A percentile compares a stretch with the other conserved stretches of the same genome.
Evolutionary conservation across 768 basidiomycete species (phyloP).

Genomic region (Lactarius psammicola): DNA sequence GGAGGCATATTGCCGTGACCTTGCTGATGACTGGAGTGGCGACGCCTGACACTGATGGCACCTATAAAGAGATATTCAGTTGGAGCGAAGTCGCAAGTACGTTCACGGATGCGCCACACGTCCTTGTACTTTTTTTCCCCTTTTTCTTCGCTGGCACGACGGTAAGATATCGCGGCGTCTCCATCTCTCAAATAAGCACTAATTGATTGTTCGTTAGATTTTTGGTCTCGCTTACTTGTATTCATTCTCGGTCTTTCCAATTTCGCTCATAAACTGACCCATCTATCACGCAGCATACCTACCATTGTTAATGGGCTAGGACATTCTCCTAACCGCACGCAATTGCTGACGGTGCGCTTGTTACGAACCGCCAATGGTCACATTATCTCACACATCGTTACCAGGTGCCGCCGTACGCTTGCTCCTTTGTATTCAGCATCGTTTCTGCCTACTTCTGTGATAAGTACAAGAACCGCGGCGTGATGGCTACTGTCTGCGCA

Average conservation of each 20-base stretch:
- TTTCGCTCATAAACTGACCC: neutral
- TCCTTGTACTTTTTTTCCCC: slow-evolving; percentile 48
- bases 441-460: slow-evolving; percentile 9
- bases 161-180: neutral
- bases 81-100: slow-evolving; percentile 56
- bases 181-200: neutral
- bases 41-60: slow-evolving; percentile 41
- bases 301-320: slow-evolving; percentile 34
- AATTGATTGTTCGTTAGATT: slow-evolving; percentile 4
- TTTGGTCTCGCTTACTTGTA: slow-evolving; percentile 32
- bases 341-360: slow-evolving; percentile 32
- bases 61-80: slow-evolving; percentile 47
- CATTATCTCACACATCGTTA: slow-evolving; percentile 30
- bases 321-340: slow-evolving; percentile 31
- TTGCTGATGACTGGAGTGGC: slow-evolving; percentile 31
- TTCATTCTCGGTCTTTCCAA: neutral
- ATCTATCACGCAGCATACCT: slow-evolving; percentile 30
- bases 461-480: slow-evolving; percentile 16
- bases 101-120: slow-evolving; percentile 48
- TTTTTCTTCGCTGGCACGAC: slow-evolving; percentile 54
- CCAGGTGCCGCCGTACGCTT: slow-evolving; percentile 29
- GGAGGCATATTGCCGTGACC: slow-evolving; percentile 39
- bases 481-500: slow-evolving; percentile 11
- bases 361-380: neutral
- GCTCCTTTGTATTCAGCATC: slow-evolving; percentile 17